Conservation (phyloP, 495 filamentous ascomycete species). For the Xylaria grammica region DNA sequence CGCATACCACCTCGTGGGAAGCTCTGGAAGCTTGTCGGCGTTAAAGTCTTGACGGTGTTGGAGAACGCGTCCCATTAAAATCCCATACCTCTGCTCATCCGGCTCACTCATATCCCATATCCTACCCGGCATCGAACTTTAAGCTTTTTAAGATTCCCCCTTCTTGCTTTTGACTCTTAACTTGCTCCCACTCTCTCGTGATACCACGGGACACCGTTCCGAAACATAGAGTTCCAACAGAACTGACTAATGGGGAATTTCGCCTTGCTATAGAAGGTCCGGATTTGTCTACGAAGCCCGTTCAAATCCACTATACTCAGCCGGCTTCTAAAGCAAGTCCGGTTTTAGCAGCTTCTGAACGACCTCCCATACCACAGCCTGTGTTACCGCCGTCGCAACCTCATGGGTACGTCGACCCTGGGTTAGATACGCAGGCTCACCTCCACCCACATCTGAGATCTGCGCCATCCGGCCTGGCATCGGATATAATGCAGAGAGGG, state of each 20-base stretch:
- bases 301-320: conserved; percentile 21
- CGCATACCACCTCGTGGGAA: conserved; percentile 35
- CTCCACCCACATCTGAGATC: conserved; percentile 35
- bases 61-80: conserved; percentile 38
- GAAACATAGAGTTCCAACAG: too few species aligned
- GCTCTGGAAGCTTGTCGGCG: conserved; percentile 38
- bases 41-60: conserved; percentile 33
- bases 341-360: conserved; percentile 10
- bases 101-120: too few species aligned
- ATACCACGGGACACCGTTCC: too few species aligned
- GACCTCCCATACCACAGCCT: conserved; percentile 25
- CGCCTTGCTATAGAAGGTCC: conserved; percentile 26
- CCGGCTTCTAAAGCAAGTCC: conserved; percentile 20
- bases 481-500: conserved; percentile 43
- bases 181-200: too few species aligned
- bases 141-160: neutral
- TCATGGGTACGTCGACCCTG: conserved; percentile 30
- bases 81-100: conserved; percentile 36
- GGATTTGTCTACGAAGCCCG: conserved; percentile 30
- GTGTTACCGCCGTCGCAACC: conserved; percentile 29
- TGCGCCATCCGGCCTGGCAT: conserved; percentile 24
- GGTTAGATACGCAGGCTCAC: conserved; percentile 31
- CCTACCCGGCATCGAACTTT: neutral
- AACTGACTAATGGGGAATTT: too few species aligned
- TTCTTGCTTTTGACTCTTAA: neutral